These are phyloP conservation scores for Polychytrium aggregatum DNA, from an alignment of 192 early-diverging fungal species.

Conservation along the genomic window DNA sequence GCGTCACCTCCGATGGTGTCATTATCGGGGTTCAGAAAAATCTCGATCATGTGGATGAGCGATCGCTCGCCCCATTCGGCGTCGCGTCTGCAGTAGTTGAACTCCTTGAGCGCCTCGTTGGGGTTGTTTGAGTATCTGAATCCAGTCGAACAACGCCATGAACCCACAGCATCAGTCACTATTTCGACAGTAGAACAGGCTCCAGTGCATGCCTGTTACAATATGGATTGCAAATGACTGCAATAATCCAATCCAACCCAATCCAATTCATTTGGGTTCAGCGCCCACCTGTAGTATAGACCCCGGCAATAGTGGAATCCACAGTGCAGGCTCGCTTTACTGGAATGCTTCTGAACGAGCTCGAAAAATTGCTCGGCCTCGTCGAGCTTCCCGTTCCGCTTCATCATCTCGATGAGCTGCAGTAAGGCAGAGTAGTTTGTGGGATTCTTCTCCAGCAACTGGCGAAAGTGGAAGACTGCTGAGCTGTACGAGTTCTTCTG, in stretches of 20 bases:
- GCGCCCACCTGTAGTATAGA: conserved; percentile 22
- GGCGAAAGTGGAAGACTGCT: conserved; percentile 27
- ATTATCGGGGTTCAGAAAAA: conserved; percentile 46
- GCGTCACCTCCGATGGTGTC: conserved; percentile 43
- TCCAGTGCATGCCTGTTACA: no score
- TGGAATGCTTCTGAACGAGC: conserved; percentile 15
- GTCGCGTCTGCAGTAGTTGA: conserved; percentile 32
- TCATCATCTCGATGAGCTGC: conserved; percentile 31
- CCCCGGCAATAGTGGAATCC: conserved; percentile 45
- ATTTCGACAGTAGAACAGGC: neutral
- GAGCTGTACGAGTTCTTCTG: conserved; percentile 21
- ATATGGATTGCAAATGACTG: no score
- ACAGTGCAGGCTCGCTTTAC: conserved; percentile 22
- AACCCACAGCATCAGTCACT: neutral
- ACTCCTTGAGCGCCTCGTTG: conserved; percentile 39
- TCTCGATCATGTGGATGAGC: conserved; percentile 38
- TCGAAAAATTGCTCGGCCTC: conserved; percentile 24
- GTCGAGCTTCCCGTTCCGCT: conserved; percentile 29
- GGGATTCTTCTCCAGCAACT: conserved; percentile 28
- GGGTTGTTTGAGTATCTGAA: conserved; percentile 36
- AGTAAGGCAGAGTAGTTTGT: conserved; percentile 22
- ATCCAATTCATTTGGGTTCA: neutral
- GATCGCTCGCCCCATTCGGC: conserved; percentile 31
- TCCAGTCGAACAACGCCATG: no score
- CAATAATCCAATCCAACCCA: no score